Base-by-base conservation (phyloP, 768 basidiomycete genomes). In the Cantharellus anzutake region DNA sequence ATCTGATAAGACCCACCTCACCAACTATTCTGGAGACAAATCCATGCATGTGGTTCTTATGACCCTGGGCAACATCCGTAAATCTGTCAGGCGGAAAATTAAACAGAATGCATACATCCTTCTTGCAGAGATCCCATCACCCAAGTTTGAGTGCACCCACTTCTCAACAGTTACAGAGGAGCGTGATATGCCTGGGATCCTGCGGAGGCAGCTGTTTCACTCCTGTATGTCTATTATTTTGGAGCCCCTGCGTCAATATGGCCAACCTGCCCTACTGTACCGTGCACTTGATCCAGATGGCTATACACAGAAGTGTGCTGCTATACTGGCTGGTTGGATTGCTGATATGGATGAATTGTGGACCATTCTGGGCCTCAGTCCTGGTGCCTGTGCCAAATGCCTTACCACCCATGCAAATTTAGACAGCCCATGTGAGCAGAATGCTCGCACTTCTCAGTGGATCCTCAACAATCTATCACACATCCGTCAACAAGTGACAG, bases 41-140 rank as follows among this genome's bases (percentile, higher is more conserved):
- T 29, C 20, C 20, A 29, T 29, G 20, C 20, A 29, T 29, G 20
- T 29, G 20, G 20, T 29, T 29, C 20, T 29, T 29, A 29, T 29
- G 20, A 29, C 20, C 20, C 20, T 29, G 20, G 20, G 20, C 20
- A 29, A 29, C 20, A 29, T 29, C 20, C 20, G 20, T 29, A 29
- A 29, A 29, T 29, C 20, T 29, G 20, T 29, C 20, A 29, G 20
- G 20, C 20, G 1, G 20, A 29, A 29, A 29, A 29, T 29, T 29
- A 29, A 29, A 29, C 20, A 1, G 20, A 29, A 29, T 29, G 20
- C 20, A 29, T 29, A 29, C 20, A 29, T 29, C 20, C 20, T 29
- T 29, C 20, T 78, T 0, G 75, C 66, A 0, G 76, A 76, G 60
- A 67, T 76, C 1, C 70, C 74, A 0, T 62, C 63, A 71, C 40